phyloP scores from a whole-genome alignment of 129 eudicot species.

The Ambrosia trifida region DNA sequence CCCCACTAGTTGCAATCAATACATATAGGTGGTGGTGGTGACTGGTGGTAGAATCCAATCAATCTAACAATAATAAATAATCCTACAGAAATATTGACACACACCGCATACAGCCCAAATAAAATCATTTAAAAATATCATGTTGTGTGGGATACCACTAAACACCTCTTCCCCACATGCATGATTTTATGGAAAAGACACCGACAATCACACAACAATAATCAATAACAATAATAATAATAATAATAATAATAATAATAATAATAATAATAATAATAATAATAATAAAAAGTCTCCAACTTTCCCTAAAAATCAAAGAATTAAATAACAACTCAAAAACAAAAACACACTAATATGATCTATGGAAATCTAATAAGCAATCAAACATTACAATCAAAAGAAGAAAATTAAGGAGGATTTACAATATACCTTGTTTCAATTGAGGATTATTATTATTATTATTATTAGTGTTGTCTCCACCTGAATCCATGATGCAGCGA shows the following conservation, averaged over 20 bases:
- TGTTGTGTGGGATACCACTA: conserved; percentile 18
- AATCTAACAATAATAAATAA: conserved; percentile 4
- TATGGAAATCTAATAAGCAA: not conserved
- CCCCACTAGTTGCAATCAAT: conserved; percentile 23
- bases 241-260: too few relatives aligned
- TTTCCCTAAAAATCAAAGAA: not conserved
- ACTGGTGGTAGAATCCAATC: conserved; percentile 3
- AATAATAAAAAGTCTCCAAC: not conserved
- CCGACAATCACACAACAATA: conserved; percentile 17
- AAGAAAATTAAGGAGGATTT: not conserved
- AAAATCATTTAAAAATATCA: conserved; percentile 5
- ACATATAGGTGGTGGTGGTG: not conserved
- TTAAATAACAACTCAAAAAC: conserved; percentile 21
- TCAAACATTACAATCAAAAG: not conserved
- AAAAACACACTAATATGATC: not conserved
- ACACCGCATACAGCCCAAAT: conserved; percentile 5
- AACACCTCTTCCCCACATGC: conserved; percentile 21
- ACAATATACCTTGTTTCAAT: conserved; percentile 53
- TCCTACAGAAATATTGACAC: not conserved
- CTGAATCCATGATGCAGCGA: conserved; percentile 44
- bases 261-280: too few relatives aligned
- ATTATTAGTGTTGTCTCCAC: conserved; percentile 47
- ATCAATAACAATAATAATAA: not conserved
- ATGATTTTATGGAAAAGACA: not conserved
- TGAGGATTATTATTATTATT: conserved; percentile 44